phyloP scores from a whole-genome alignment of 495 filamentous ascomycete species.

The Tuber aestivum region DNA sequence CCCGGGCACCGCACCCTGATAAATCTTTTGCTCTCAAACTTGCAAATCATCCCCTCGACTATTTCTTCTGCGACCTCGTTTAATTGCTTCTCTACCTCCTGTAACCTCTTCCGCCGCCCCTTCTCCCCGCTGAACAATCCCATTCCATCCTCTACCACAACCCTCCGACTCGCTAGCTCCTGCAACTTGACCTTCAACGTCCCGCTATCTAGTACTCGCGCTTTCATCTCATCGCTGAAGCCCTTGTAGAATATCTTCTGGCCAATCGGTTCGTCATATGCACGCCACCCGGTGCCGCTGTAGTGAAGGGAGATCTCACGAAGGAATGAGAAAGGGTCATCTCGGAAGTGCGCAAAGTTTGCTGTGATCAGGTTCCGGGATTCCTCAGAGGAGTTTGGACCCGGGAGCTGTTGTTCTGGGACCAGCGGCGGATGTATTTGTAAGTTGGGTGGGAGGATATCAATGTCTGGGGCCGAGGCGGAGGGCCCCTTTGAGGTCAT shows the following conservation, averaged over 20 bases:
- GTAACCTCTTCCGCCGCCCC: constrained; percentile 56
- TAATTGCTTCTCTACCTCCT: constrained; percentile 48
- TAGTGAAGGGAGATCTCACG: constrained; percentile 87
- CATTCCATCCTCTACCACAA: constrained; percentile 68
- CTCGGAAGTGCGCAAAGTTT: constrained; percentile 46
- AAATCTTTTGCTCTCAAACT: constrained; percentile 91
- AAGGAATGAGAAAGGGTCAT: constrained; percentile 70
- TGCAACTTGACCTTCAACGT: constrained; percentile 67
- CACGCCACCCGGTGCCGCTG: constrained; percentile 85
- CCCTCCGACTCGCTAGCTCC: constrained; percentile 66
- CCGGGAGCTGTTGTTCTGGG: constrained; percentile 19
- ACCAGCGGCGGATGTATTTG: constrained; percentile 38
- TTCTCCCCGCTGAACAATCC: constrained; percentile 58
- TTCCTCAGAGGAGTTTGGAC: constrained; percentile 25
- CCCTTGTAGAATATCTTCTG: constrained; percentile 90
- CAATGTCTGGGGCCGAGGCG: constrained; percentile 38
- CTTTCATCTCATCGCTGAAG: constrained; percentile 84
- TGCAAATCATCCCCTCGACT: constrained; percentile 96
- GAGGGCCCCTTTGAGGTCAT: background rate
- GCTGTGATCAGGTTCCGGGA: constrained; percentile 36
- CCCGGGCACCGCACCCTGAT: constrained; percentile 52
- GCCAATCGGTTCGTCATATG: constrained; percentile 82
- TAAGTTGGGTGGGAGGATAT: constrained; percentile 23
- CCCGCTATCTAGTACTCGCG: constrained; percentile 62
- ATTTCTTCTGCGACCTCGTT: constrained; percentile 73